Conservation (phyloP, 139 green algal genomes). For the Edaphochlamys debaryana region DNA sequence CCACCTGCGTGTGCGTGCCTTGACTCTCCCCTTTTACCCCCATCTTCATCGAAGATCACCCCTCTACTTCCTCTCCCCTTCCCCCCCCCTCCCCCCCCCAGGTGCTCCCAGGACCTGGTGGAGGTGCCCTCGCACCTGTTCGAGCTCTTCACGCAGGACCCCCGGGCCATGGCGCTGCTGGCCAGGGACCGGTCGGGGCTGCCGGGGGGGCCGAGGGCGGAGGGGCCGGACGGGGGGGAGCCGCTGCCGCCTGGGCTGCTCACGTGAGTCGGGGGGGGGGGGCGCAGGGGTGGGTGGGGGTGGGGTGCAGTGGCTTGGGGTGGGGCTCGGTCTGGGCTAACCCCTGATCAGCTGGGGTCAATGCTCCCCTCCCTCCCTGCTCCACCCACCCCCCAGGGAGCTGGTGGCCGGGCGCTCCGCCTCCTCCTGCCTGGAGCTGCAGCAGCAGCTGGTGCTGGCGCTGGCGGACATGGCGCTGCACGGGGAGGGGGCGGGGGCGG, state of each 20-base stretch:
- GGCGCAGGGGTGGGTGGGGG: too few species aligned
- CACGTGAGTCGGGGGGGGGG: not conserved
- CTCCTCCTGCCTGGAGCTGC: slow-evolving; percentile 63
- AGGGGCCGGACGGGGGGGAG: not conserved
- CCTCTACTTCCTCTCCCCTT: not conserved
- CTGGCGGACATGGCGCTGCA: slow-evolving; percentile 62
- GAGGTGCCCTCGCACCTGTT: slow-evolving; percentile 91
- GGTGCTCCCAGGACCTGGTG: slow-evolving; percentile 86
- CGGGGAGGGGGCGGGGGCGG: not conserved
- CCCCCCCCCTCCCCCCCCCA: slow-evolving; percentile 3
- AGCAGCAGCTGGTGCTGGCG: slow-evolving; percentile 60
- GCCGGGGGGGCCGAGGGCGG: not conserved
- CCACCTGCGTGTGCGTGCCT: too few species aligned
- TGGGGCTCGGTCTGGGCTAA: too few species aligned
- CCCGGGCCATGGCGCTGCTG: slow-evolving; percentile 50
- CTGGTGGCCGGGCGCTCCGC: slow-evolving; percentile 21
- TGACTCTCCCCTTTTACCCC: too few species aligned
- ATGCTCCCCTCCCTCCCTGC: not conserved
- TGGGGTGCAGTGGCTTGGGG: too few species aligned
- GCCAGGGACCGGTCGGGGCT: slow-evolving; percentile 17
- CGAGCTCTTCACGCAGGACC: slow-evolving; percentile 79
- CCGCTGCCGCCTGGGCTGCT: slow-evolving; percentile 31
- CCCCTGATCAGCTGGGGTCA: too few species aligned
- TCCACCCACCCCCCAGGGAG: not conserved
- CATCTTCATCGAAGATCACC: too few species aligned